Evolutionary conservation across 1,284 basidiomycete genomes (phyloP), one percentile per base, ranked within the genome.

Genomic region (Irpex lacteus): DNA sequence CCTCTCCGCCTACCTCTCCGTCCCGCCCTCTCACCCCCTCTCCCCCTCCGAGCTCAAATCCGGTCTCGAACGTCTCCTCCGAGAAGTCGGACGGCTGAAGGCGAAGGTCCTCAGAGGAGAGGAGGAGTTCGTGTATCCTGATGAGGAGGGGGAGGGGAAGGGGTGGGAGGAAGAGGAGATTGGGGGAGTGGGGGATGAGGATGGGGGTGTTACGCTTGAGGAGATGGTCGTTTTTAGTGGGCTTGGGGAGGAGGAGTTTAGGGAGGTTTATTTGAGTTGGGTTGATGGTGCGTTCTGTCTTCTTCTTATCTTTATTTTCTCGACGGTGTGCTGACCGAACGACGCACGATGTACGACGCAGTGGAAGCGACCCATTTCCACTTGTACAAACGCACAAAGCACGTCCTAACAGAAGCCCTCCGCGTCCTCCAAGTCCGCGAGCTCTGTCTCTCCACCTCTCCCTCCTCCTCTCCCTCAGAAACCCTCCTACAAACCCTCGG

Each of bases 351-450:
- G n/a, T n/a, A 13, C 34, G 15, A 34, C 7, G 60, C 69, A 92
- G 92, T 94, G 56, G 89, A 94, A 75, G 86, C 91, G 4, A 85
- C 84, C 1, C 80, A 86, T 71, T 94, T 94, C 81, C 88, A 93
- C 73, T 77, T 95, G 13, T 91, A 90, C 79, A 88, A 90, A 70
- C 88, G 94, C 66, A 85, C 89, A 0, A 86, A 85, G 70, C 93
- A 95, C 73, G 90, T 94, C 63, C 85, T 89, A 72, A 78, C 84
- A 3, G 93, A 95, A 76, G 86, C 91, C 2, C 80, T 90, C n/a
- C 87, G 91, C 15, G 93, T 95, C 8, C 82, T 93, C 34, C 79
- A 85, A 69, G 94, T 94, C 79, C 84, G 88, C 63, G 78, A 82
- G 55, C 76, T 85, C 36, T 94, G 92, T 74, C 76, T 89, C 18